A percentile compares a stretch with the other conserved stretches of the same genome.
phyloP scores from a whole-genome alignment of 2,329 filamentous ascomycete species.

The Lachnellula arida region DNA sequence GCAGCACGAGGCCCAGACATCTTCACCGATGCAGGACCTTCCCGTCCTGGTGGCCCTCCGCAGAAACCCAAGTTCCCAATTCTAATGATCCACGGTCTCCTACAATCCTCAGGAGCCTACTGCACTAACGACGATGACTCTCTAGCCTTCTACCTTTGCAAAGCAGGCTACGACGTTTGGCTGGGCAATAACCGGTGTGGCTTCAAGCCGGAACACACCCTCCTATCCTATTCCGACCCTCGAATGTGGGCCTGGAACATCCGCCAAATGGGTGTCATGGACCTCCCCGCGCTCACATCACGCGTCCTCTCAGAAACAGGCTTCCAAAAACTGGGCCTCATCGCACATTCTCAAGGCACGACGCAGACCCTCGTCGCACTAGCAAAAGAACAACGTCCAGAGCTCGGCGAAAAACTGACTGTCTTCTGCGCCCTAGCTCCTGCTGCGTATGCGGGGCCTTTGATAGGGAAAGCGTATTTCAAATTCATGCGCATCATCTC shows the following conservation, averaged over 20 bases:
- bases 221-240: constrained; percentile 69
- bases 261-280: constrained; percentile 85
- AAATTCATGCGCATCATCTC: constrained; percentile 84
- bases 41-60: constrained; percentile 33
- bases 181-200: constrained; percentile 91
- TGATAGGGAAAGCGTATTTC: constrained; percentile 85
- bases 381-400: constrained; percentile 83
- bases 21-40: constrained; percentile 47
- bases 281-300: constrained; percentile 75
- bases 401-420: constrained; percentile 74
- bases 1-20: constrained; percentile 54
- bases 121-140: constrained; percentile 88
- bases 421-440: constrained; percentile 91
- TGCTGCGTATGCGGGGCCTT: constrained; percentile 80
- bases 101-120: constrained; percentile 85
- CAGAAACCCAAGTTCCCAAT: constrained; percentile 64
- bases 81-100: constrained; percentile 78
- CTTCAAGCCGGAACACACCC: constrained; percentile 69
- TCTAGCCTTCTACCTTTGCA: constrained; percentile 86
- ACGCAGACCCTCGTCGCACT: constrained; percentile 83
- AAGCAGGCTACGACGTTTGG: constrained; percentile 93
- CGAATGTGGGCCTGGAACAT: constrained; percentile 98
- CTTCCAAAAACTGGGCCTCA: constrained; percentile 75
- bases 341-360: constrained; percentile 88
- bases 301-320: constrained; percentile 78